These are phyloP conservation scores for Acer negundo DNA, from an alignment of 345 rosid genomes.

Conservation along the genomic window DNA sequence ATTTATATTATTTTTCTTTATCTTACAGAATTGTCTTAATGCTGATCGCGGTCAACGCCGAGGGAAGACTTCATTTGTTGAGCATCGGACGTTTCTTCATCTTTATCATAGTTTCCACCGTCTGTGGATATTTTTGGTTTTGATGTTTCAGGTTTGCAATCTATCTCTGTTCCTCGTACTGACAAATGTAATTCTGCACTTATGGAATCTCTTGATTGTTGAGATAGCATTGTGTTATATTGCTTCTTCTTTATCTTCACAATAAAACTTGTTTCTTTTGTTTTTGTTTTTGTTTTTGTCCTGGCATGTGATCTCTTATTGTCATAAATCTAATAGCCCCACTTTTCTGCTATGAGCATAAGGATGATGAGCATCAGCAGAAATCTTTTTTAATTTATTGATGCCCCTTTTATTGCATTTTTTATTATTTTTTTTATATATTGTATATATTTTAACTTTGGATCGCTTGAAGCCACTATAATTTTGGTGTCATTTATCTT, in stretches of 20 bases:
- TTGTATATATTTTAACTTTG: background rate
- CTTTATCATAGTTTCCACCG: conserved; percentile 98
- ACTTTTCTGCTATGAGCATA: background rate
- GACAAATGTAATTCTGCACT: too few relatives aligned
- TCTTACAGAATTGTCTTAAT: conserved; percentile 62
- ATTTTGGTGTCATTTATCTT: background rate
- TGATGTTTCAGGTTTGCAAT: conserved; percentile 95
- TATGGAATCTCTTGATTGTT: background rate
- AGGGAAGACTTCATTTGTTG: conserved; percentile 97
- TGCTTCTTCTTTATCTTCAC: background rate
- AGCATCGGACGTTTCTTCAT: conserved; percentile 94
- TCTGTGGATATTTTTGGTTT: conserved; percentile 89
- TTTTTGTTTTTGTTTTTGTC: background rate
- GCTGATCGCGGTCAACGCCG: conserved; percentile 61
- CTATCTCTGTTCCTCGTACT: background rate
- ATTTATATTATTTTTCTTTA: conserved; percentile 3
- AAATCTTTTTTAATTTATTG: background rate
- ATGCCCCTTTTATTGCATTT: background rate
- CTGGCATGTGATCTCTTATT: background rate
- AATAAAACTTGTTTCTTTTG: background rate
- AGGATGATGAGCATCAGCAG: background rate
- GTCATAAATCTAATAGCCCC: background rate
- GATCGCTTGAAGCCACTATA: background rate
- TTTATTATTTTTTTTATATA: background rate
- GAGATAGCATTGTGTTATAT: background rate